Base-by-base conservation (phyloP, 495 filamentous ascomycete species). In the Neurospora sp. region DNA sequence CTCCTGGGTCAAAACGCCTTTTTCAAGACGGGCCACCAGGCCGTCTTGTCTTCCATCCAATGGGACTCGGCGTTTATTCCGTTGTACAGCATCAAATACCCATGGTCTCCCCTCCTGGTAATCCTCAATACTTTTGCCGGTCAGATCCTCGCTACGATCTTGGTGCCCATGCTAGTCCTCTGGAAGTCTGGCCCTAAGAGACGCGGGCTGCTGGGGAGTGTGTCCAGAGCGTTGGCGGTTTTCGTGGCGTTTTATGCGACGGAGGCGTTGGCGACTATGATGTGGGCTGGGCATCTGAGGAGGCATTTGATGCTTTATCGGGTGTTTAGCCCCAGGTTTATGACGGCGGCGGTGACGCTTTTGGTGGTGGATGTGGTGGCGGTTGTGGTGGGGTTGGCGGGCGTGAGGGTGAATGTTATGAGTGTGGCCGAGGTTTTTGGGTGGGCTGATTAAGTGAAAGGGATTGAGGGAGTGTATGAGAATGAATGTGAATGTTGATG, bases 1-100 rank as follows among this genome's bases (percentile, higher is more conserved):
- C 81, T 98, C 18, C 86, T 99, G 2, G 96, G 94, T 68, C 91
- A 90, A 75, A 97, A 94, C 80, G 89, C 97, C 83, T 99, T 90
- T 85, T 99, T 99, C 89, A 97, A 95, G 76, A 99, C 96, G 1
- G 96, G 96, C 75, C 96, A 99, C 81, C 96, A 98, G 81, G 95
- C 95, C 18, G 91, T 90, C 0, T 87, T 97, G 31, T 87, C 89
- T 76, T 90, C 88, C 73, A 96, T 99, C 80, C 96, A 99, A 77
- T 99, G 96, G 96, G 94, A 98, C 81, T 27, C 27, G 27, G 27
- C 27, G 27, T 99, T 98, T 85, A 92, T 99, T 76, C 91, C 96
- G 1, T 85, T 98, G 38, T 86, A 89, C 65, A 88, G 89, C 3
- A 88, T 98, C 77, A 87, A 87, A 74, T 98, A 98, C 82, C 96